phyloP scores from a whole-genome alignment of 257 asterid genomes.

The Nemophila menziesii region DNA sequence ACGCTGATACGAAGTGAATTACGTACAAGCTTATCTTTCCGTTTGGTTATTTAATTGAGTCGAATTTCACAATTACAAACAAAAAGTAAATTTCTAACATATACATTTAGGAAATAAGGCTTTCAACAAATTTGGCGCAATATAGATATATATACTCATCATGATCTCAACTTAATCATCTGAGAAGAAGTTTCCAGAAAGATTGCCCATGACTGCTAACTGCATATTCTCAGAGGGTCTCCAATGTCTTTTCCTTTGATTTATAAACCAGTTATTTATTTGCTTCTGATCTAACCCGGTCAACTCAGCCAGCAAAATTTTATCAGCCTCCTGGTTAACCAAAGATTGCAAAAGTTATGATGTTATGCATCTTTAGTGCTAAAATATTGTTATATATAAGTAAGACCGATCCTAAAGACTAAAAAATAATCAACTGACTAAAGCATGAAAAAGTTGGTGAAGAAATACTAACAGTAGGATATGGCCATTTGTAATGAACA shows the following conservation, averaged over 20 bases:
- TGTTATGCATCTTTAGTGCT: neutral
- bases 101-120: neutral
- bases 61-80: no score
- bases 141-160: no score
- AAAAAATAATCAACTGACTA: no score
- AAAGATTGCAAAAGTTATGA: neutral
- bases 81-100: neutral
- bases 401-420: no score
- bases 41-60: neutral
- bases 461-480: conserved; percentile 55
- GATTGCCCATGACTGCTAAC: conserved; percentile 70
- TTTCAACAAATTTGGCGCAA: neutral
- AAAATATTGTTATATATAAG: no score
- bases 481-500: conserved; percentile 78
- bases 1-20: no score
- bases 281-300: conserved; percentile 91
- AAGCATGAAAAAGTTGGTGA: neutral
- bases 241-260: conserved; percentile 95
- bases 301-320: conserved; percentile 48
- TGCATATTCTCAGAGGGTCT: conserved; percentile 84
- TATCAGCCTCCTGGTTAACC: conserved; percentile 65
- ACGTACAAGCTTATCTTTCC: no score
- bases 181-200: conserved; percentile 44
- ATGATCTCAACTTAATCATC: conserved; percentile 26
- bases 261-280: conserved; percentile 93